Base-by-base conservation (phyloP, 2,329 filamentous ascomycete genomes). In the Colletotrichum lupini region DNA sequence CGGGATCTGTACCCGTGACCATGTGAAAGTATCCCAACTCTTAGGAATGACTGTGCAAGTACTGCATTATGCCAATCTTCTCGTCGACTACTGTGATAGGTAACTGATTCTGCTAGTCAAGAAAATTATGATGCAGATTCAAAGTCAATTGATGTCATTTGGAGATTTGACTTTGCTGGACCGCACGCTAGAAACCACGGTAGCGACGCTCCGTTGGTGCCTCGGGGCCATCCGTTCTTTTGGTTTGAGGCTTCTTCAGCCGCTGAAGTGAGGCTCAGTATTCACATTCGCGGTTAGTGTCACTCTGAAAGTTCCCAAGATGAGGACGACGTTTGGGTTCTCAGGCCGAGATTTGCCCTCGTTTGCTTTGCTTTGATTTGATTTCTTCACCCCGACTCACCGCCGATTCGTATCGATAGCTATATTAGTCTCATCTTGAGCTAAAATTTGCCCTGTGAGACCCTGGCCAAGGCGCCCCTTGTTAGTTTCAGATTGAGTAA, bases 401-500 rank as follows among this genome's bases (percentile, higher is more conserved):
- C 70, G 69, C 69, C 37, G 37, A 19, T 57, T 56, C 35, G 58
- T 49, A 59, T 57, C 24, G 14, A 42, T 30, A 42, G 26, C 58
- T 37, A 69, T 73, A 63, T 69, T 59, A 65, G 66, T 65, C 56
- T 69, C 70, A 55, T 49, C 53, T 60, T 37, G 35, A 64, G 60
- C 46, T 59, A 59, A 69, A 68, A 46, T 37, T n/a, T 32, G n/a
- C 32, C 58, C 60, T 60, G 52, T 46, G 30, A 7, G 49, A 73
- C 52, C 67, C 52, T 53, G 42, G 35, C 46, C 28, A 55, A 24
- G 61, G 6, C 52, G 53, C 42, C 24, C 69, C 66, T 59, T 60
- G 37, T 65, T 46, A 53, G 70, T 65, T 69, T 73, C 70, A 60
- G 26, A 64, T 73, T 73, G 28, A 65, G 53, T 64, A 61, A 30